phyloP scores from a whole-genome alignment of 176 grass and related monocot genomes.

The Juncus effusus region DNA sequence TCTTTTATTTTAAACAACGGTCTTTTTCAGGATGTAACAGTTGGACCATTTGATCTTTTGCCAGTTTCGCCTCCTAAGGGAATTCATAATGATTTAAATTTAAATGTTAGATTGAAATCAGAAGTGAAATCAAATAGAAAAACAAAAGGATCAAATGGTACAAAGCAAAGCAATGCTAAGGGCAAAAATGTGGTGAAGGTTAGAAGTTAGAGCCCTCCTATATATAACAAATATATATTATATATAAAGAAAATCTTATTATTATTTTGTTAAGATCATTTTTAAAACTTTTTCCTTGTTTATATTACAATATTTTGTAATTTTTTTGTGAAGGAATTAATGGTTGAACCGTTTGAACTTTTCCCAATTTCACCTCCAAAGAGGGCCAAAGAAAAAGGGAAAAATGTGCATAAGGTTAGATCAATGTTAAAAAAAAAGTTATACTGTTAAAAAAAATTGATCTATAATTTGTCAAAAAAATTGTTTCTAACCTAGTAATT shows the following conservation, averaged over 20 bases:
- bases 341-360: constrained; percentile 21
- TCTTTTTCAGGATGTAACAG: constrained; percentile 9
- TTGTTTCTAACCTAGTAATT: constrained; percentile 5
- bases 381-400: too few relatives aligned
- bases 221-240: too few relatives aligned
- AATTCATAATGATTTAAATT: neutral
- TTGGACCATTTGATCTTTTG: constrained; percentile 22
- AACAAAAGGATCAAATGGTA: constrained; percentile 7
- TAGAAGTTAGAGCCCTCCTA: too few relatives aligned
- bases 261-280: neutral
- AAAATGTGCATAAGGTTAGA: too few relatives aligned
- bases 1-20: neutral
- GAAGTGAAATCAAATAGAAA: constrained; percentile 20
- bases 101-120: constrained; percentile 9
- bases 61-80: constrained; percentile 16
- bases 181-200: constrained; percentile 22
- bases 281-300: too few relatives aligned
- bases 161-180: constrained; percentile 17
- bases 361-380: constrained; percentile 2
- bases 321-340: constrained; percentile 11
- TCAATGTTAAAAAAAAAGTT: too few relatives aligned
- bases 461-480: neutral
- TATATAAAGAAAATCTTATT: neutral
- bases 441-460: too few relatives aligned
- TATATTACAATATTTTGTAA: too few relatives aligned